Evolutionary conservation across 176 grass and related monocot species (phyloP), one percentile per base, ranked within the genome.

Genomic region (Tillandsia fasciculata): DNA sequence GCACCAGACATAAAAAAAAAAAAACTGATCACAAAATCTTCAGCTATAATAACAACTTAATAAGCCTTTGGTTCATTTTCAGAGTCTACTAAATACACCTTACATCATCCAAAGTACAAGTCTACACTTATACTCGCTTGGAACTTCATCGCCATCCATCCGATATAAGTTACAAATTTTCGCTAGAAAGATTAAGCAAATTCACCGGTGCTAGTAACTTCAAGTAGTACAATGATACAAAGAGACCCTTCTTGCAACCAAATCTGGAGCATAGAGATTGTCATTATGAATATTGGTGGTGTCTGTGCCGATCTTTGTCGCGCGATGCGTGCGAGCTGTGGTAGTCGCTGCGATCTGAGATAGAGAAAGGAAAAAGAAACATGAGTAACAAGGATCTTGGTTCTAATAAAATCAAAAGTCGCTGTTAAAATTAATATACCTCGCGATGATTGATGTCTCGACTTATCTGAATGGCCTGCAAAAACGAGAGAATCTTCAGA

Each of bases 391-490:
- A 10, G 29, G 50, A 20, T 11, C 51, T 50, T 64, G 48, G n/a
- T 11, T 22, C 7, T 50, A 20, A 74, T 49, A 58, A 29, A 33
- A 66, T n/a, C 17, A 2, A 23, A 42, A 23, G 3, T 14, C 15
- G 72, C 17, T 49, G 52, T 65, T 70, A 53, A 11, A 29, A 3
- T 27, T 75, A 72, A 75, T 47, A 63, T 80, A 97, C 93, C 89
- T 75, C 83, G 79, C 64, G 89, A 87, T 51, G 81, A 82, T 0
- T 73, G 86, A 71, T 70, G 82, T 70, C 89, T 92, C 68, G 81
- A 83, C 23, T 84, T 91, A 26, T 92, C 93, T 15, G 79, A 83
- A 14, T 90, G 83, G 70, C 89, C 93, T 92, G 71, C 49, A 72
- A 71, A 4, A 53, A 11, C 61, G 26, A 68, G 61, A 7, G 11